Conservation (phyloP, 2,329 filamentous ascomycete species). For the Iodosphaeria phyllophila region DNA sequence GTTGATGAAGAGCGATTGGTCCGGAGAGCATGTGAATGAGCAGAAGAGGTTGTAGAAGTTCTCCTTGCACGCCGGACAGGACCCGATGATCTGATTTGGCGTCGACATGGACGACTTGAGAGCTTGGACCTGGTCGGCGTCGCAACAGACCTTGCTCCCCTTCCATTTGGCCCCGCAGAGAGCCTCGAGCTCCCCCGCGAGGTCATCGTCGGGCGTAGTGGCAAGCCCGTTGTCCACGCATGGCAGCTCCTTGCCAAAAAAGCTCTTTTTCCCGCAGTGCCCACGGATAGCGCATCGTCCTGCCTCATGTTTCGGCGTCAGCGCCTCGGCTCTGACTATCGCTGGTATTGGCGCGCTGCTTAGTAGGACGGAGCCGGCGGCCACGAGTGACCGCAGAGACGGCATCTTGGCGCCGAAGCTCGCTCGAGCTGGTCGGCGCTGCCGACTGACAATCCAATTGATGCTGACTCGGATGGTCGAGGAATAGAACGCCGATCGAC, state of each 20-base stretch:
- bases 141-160: slow-evolving; percentile 70
- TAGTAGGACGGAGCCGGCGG: slow-evolving; percentile 16
- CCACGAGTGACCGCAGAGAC: slow-evolving; percentile 16
- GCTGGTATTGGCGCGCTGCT: no score
- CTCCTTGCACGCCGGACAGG: slow-evolving; percentile 89
- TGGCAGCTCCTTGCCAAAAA: slow-evolving; percentile 78
- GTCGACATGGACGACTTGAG: slow-evolving; percentile 73
- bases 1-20: slow-evolving; percentile 91
- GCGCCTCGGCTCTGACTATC: slow-evolving; percentile 11
- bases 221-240: slow-evolving; percentile 84
- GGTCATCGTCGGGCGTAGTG: slow-evolving; percentile 48
- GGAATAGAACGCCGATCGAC: no score
- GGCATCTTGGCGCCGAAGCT: slow-evolving; percentile 18
- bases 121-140: slow-evolving; percentile 60
- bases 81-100: slow-evolving; percentile 74
- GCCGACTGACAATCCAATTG: no score
- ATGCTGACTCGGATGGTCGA: no score
- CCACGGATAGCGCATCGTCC: slow-evolving; percentile 82
- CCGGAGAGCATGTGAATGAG: slow-evolving; percentile 92
- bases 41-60: slow-evolving; percentile 99
- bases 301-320: slow-evolving; percentile 54
- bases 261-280: slow-evolving; percentile 76
- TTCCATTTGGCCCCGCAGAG: slow-evolving; percentile 82
- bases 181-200: slow-evolving; percentile 61
- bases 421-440: no score